Percentiles rank a stretch among this genome's conserved stretches.
phyloP scores from a whole-genome alignment of 2,329 filamentous ascomycete genomes.

The Neurospora sp. region DNA sequence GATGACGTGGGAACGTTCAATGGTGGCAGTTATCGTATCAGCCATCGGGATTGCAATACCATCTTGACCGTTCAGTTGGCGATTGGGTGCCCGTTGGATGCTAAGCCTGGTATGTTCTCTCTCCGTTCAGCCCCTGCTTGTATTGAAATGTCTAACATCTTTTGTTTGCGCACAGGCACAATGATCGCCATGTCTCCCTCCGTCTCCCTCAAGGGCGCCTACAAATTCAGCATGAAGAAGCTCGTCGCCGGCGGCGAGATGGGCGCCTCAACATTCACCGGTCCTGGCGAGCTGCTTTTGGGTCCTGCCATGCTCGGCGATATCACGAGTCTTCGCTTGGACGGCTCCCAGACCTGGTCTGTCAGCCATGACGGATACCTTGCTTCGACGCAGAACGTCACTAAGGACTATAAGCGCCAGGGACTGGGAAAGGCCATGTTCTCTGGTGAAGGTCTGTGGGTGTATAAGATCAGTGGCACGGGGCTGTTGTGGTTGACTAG shows the following conservation, averaged over 20 bases:
- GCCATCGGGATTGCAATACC: conserved; percentile 83
- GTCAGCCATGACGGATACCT: conserved; percentile 83
- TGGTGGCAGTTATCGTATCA: conserved; percentile 87
- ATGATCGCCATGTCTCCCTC: conserved; percentile 95
- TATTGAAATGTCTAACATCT: not conserved
- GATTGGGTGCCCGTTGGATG: conserved; percentile 73
- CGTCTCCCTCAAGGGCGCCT: conserved; percentile 68
- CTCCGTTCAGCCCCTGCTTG: not conserved
- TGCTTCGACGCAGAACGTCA: conserved; percentile 74
- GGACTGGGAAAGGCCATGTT: conserved; percentile 86
- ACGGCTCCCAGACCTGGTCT: conserved; percentile 66
- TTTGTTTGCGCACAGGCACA: conserved; percentile 39
- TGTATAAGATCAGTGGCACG: conserved; percentile 74
- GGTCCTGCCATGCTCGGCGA: conserved; percentile 76
- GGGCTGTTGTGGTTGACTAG: conserved; percentile 86
- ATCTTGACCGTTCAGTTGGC: conserved; percentile 84
- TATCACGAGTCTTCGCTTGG: conserved; percentile 68
- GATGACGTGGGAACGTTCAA: conserved; percentile 97
- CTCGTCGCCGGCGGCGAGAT: conserved; percentile 76
- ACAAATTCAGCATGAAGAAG: conserved; percentile 89
- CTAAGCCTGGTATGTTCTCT: conserved; percentile 55
- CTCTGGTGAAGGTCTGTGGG: conserved; percentile 82
- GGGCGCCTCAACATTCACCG: conserved; percentile 69
- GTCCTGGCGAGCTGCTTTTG: conserved; percentile 81
- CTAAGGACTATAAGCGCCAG: conserved; percentile 82